Evolutionary conservation across 305 asterid species (phyloP).

Genomic region (Andrographis paniculata): DNA sequence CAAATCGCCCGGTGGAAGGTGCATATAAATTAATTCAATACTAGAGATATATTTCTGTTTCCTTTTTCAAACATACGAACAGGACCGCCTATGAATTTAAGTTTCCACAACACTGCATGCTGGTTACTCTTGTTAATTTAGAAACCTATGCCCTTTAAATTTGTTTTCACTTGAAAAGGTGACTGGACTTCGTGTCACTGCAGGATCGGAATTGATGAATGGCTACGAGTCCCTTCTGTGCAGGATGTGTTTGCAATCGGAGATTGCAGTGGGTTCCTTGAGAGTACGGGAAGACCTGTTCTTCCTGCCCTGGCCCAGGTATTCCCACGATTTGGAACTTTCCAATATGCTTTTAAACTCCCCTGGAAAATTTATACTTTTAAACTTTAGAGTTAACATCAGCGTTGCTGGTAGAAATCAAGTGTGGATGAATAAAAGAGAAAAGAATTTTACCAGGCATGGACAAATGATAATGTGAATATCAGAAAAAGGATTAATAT

Average conservation of each 20-base stretch:
- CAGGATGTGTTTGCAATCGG: slow-evolving; percentile 83
- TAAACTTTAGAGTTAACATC: no score
- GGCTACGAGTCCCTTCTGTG: slow-evolving; percentile 77
- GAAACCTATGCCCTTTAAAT: no score
- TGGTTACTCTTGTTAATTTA: no score
- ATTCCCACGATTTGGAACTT: neutral
- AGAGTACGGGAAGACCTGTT: slow-evolving; percentile 76
- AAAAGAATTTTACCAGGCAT: no score
- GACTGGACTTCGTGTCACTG: neutral
- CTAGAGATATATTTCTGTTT: neutral
- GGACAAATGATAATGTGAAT: no score
- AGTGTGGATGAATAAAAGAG: no score
- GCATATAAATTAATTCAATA: slow-evolving; percentile 8
- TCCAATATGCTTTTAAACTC: no score
- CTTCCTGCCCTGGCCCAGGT: slow-evolving; percentile 98
- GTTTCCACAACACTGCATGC: neutral
- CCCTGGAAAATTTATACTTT: no score
- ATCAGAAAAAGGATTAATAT: no score
- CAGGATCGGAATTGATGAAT: slow-evolving; percentile 94
- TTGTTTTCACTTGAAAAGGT: neutral
- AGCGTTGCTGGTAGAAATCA: no score
- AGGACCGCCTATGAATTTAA: no score
- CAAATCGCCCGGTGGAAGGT: slow-evolving; percentile 94
- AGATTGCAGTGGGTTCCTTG: slow-evolving; percentile 92
- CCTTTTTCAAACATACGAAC: neutral